A percentile compares a stretch with the other conserved stretches of the same genome.
Evolutionary conservation across 257 asterid genomes (phyloP).

Genomic region (Lycium ferocissimum): DNA sequence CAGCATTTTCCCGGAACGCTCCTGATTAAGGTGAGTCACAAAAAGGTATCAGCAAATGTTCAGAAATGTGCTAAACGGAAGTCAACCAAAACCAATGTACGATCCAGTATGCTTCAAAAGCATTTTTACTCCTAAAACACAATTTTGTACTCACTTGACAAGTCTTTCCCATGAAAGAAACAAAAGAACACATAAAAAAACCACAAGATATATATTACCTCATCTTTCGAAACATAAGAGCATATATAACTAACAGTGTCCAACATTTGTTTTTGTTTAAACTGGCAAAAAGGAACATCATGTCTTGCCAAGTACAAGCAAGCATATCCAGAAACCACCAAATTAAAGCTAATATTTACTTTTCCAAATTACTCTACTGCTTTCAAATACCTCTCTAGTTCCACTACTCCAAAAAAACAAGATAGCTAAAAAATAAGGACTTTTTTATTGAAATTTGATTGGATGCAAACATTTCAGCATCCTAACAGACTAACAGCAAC

Average conservation of each 20-base stretch:
- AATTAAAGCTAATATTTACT: background rate
- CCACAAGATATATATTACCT: background rate
- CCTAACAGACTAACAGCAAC: background rate
- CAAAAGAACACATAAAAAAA: background rate
- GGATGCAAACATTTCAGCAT: background rate
- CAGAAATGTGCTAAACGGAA: constrained; percentile 7
- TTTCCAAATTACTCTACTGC: background rate
- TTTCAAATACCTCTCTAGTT: background rate
- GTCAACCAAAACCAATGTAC: background rate
- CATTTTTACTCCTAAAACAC: background rate
- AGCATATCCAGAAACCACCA: background rate
- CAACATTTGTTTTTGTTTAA: background rate
- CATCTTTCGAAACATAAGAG: background rate
- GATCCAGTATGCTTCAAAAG: background rate
- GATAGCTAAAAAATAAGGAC: background rate
- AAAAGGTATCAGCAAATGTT: constrained; percentile 53
- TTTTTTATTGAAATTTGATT: background rate
- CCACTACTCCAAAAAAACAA: background rate
- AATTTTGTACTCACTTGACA: background rate
- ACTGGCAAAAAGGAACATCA: background rate
- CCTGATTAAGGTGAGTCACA: constrained; percentile 80
- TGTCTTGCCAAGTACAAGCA: constrained; percentile 3
- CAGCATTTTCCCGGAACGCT: constrained; percentile 66
- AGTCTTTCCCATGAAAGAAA: background rate
- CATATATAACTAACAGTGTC: background rate